Conservation (phyloP, 306 rosid genomes). For the cucumber (Cucumis sativus) region Cucumber_9930_V3 NC_026656.2:5628001-5628500, state of each 20-base stretch:
- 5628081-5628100: not conserved
- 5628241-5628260: conserved; percentile 38
- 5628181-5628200: conserved; percentile 78
- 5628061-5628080: not conserved
- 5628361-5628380: not conserved
- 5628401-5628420: too few species aligned
- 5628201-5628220: conserved; percentile 22
- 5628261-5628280: conserved; percentile 52
- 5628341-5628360: not conserved
- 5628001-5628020: not conserved
- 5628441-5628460: too few species aligned
- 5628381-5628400: not conserved
- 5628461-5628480: too few species aligned
- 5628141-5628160: conserved; percentile 5
- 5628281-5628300: conserved; percentile 94
- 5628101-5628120: not conserved
- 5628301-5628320: conserved; percentile 85
- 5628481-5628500: too few species aligned
- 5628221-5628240: conserved; percentile 62
- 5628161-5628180: not conserved
- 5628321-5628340: conserved; percentile 6
- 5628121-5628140: not conserved
- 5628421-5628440: too few species aligned
- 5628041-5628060: not conserved
- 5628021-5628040: not conserved